A percentile compares a stretch with the other conserved stretches of the same genome.
phyloP scores from a whole-genome alignment of 352 stramenopile species.

The Phytophthora sp. region DNA sequence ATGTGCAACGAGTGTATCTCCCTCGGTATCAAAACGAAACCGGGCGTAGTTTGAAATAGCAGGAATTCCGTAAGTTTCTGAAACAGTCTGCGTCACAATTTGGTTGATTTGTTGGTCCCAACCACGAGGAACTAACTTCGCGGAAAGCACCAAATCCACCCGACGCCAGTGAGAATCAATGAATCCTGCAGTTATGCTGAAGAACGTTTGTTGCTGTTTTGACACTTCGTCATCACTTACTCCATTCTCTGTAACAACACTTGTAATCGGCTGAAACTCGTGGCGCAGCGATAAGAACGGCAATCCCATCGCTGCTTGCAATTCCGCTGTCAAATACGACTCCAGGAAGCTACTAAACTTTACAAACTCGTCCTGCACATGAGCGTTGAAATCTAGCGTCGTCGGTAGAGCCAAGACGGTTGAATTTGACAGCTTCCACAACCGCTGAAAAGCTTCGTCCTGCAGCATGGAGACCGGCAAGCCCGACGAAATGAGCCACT shows the following conservation, averaged over 20 bases:
- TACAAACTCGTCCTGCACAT: constrained; percentile 34
- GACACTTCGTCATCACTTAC: constrained; percentile 1
- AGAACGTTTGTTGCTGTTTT: constrained; percentile 21
- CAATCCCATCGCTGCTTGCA: constrained; percentile 14
- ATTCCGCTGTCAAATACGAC: constrained; percentile 29
- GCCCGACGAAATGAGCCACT: constrained; percentile 38
- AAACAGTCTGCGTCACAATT: constrained; percentile 21
- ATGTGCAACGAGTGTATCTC: not conserved
- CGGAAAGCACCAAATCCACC: constrained; percentile 32
- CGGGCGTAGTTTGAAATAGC: constrained; percentile 25
- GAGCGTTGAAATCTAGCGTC: not conserved
- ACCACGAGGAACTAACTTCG: constrained; percentile 16
- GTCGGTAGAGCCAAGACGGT: constrained; percentile 2
- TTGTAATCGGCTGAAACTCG: constrained; percentile 17
- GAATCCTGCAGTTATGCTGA: constrained; percentile 23
- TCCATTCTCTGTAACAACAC: not conserved
- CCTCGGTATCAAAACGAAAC: constrained; percentile 10
- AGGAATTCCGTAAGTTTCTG: constrained; percentile 17
- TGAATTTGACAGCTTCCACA: constrained; percentile 18
- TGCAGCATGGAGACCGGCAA: constrained; percentile 21
- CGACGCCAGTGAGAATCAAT: constrained; percentile 40
- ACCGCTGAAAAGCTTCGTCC: constrained; percentile 19
- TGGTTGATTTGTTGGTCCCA: constrained; percentile 25
- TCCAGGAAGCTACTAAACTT: constrained; percentile 24
- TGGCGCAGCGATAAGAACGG: constrained; percentile 32